A percentile compares a stretch with the other conserved stretches of the same genome.
These are phyloP conservation scores for Brasilioporus rufonigricans DNA, from an alignment of 768 basidiomycete genomes.

Conservation along the genomic window DNA sequence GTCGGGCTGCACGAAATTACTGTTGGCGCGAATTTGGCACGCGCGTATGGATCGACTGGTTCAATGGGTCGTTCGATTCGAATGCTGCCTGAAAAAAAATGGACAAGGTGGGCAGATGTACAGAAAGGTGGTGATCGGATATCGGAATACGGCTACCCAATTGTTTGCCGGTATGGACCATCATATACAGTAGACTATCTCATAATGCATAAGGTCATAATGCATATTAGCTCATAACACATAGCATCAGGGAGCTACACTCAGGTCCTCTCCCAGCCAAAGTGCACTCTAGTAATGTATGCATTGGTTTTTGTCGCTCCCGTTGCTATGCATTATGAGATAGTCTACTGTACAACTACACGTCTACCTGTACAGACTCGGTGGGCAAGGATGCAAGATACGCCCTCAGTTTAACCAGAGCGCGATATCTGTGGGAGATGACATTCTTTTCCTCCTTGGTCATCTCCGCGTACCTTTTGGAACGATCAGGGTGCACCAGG, in stretches of 20 bases:
- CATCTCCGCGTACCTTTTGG: constrained; percentile 66
- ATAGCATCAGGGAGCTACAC: no score
- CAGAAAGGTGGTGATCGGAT: constrained; percentile 14
- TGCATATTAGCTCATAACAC: no score
- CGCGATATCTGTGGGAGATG: constrained; percentile 65
- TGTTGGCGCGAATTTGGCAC: neutral
- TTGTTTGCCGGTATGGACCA: constrained; percentile 9
- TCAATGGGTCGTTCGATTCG: no score
- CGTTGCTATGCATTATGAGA: no score
- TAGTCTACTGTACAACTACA: no score
- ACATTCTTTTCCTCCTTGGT: constrained; percentile 56
- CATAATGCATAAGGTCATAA: no score
- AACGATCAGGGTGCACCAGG: neutral
- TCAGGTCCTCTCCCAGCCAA: no score
- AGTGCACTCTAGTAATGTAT: no score
- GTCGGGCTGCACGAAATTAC: neutral
- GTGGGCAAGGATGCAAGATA: constrained; percentile 35
- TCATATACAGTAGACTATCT: no score
- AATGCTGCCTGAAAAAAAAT: neutral
- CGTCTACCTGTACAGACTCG: neutral
- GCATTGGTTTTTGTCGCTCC: no score
- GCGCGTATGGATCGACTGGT: neutral
- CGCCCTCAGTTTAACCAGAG: constrained; percentile 53
- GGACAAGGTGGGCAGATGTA: neutral
- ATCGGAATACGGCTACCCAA: constrained; percentile 17